Base-by-base conservation (phyloP, 2,329 filamentous ascomycete genomes). In the Cryphonectria radicalis region DNA sequence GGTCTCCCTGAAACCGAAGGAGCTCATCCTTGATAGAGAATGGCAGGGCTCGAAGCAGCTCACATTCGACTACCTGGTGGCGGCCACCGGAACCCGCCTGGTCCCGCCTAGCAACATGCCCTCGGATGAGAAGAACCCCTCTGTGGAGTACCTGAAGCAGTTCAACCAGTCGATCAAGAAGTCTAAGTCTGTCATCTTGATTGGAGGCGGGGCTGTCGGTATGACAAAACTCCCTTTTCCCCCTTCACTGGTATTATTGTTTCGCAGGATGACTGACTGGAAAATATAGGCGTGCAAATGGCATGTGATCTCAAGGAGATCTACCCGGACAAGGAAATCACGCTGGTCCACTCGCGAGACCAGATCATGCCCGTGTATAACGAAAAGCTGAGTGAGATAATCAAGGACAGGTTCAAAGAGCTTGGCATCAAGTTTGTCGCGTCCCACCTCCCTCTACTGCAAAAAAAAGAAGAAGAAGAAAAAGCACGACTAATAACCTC, bases 181-280 rank as follows among this genome's bases (percentile, higher is more conserved):
- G 2, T 77, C 80, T 6, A 72, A 70, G 7, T 76, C 79, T 6
- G 71, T 82, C 25, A 75, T 78, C 35, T 75, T 83, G 6, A 70
- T 83, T 4, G 85, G 85, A 4, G 84, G 84, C 19, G 85, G 85
- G 4, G 83, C 85, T 5, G 85, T 86, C 0, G 85, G 85, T 0
- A 62, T 22, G 59, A 4, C 46, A 11, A 22, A 14, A 37, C 10
- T 19, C 57, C 10, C 8, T 1, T 8, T 8, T n/a, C 8, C 32
- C 13, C 53, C 25, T 10, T 17, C 8, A n/a, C 11, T 14, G 11
- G 28, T 17, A 19, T 37, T 32, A 62, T 35, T 32, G 6, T n/a
- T 17, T 28, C 32, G 5, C 28, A 62, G 1, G 3, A 32, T 0
- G 10, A 10, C 59, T 62, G 4, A 62, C 19, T 4, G 17, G 4